A percentile compares a stretch with the other conserved stretches of the same genome.
Conservation (phyloP, 2,329 filamentous ascomycete genomes). For the Coniochaeta prunicola region DNA sequence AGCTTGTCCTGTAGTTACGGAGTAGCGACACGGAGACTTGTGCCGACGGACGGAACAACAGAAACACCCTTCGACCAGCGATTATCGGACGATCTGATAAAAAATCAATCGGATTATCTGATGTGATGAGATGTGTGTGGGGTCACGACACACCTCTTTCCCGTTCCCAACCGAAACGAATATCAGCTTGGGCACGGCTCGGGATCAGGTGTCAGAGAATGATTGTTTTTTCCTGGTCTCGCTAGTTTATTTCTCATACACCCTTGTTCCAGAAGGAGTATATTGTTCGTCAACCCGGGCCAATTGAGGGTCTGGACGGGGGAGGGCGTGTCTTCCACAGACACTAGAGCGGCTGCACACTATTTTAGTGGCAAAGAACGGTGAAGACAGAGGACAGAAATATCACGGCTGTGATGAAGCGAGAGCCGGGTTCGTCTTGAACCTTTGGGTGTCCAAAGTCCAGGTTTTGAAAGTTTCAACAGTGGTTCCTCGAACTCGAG, state of each 20-base stretch:
- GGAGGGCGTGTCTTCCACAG: too few relatives aligned
- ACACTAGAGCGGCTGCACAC: too few relatives aligned
- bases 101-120: neutral
- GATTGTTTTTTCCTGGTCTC: too few relatives aligned
- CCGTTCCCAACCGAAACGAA: neutral
- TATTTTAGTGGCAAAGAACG: too few relatives aligned
- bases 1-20: neutral
- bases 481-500: neutral
- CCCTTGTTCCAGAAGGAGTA: too few relatives aligned
- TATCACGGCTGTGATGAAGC: too few relatives aligned
- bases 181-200: neutral
- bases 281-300: too few relatives aligned
- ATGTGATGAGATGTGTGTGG: neutral
- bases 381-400: too few relatives aligned
- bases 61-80: neutral
- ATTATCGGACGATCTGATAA: slow-evolving; percentile 13
- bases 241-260: too few relatives aligned
- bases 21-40: neutral
- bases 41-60: neutral
- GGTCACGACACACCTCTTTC: neutral
- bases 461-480: too few relatives aligned
- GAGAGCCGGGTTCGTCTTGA: neutral
- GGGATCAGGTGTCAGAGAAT: neutral
- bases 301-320: too few relatives aligned
- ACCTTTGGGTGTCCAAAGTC: too few relatives aligned